Percentiles rank a stretch among this genome's conserved stretches.
phyloP scores from a whole-genome alignment of 768 basidiomycete species.

The Sarcomyxa edulis region DNA sequence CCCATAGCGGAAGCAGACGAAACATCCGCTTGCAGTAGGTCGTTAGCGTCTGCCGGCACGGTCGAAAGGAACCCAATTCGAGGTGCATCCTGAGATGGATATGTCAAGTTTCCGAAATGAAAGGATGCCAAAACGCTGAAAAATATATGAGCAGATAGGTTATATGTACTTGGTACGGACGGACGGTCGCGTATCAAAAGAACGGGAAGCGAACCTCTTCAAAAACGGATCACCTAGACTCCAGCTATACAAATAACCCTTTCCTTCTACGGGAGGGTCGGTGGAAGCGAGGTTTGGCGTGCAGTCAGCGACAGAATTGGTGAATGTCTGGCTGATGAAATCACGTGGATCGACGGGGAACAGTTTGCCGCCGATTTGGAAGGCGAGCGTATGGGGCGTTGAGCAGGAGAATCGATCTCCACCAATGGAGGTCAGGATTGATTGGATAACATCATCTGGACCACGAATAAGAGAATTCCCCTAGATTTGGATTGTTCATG shows the following conservation, averaged over 20 bases:
- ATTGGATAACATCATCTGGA: constrained; percentile 55
- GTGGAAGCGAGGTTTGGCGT: constrained; percentile 51
- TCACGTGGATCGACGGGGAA: constrained; percentile 79
- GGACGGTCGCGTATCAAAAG: constrained; percentile 1
- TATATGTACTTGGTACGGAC: neutral
- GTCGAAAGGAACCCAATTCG: constrained; percentile 71
- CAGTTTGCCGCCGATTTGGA: constrained; percentile 60
- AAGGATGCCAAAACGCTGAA: constrained; percentile 59
- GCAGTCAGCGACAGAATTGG: constrained; percentile 38
- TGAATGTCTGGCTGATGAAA: constrained; percentile 42
- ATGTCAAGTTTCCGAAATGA: constrained; percentile 67
- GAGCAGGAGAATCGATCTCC: constrained; percentile 45
- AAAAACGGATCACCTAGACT: constrained; percentile 73
- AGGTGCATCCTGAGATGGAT: constrained; percentile 64
- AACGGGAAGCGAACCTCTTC: constrained; percentile 48
- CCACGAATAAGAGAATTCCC: constrained; percentile 78
- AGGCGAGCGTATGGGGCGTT: constrained; percentile 56
- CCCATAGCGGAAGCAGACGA: constrained; percentile 19
- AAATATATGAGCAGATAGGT: neutral
- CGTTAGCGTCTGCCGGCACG: constrained; percentile 50
- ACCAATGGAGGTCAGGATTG: constrained; percentile 40
- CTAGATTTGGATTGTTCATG: constrained; percentile 23
- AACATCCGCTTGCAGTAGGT: constrained; percentile 29
- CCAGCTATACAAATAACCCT: constrained; percentile 69
- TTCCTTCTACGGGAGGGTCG: constrained; percentile 50